These are phyloP conservation scores for Guyanaporus albipodus DNA, from an alignment of 768 basidiomycete species.

Conservation along the genomic window DNA sequence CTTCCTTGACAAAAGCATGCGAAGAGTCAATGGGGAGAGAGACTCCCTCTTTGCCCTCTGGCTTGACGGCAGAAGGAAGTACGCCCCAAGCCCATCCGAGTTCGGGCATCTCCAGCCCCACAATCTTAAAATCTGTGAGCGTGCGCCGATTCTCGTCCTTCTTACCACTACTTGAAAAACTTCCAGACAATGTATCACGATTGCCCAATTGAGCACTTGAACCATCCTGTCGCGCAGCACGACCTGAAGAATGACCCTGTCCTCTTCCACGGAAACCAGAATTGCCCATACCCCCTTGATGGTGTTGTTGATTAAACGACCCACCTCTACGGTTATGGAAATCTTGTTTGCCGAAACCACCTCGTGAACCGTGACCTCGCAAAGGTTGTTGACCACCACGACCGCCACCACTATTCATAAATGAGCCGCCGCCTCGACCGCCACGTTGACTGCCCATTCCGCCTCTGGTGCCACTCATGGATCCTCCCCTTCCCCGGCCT, in stretches of 20 bases:
- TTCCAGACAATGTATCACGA: constrained; percentile 47
- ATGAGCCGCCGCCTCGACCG: constrained; percentile 36
- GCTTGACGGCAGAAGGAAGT: constrained; percentile 38
- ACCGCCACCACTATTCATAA: constrained; percentile 35
- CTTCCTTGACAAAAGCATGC: constrained; percentile 31
- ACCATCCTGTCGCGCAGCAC: constrained; percentile 39
- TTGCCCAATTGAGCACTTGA: constrained; percentile 35
- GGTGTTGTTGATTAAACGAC: constrained; percentile 48
- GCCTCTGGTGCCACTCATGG: constrained; percentile 42
- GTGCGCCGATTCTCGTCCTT: constrained; percentile 88
- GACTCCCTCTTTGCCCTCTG: constrained; percentile 36
- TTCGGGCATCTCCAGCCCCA: constrained; percentile 81
- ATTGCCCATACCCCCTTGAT: constrained; percentile 37
- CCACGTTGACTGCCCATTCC: constrained; percentile 42
- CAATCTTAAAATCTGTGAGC: constrained; percentile 96
- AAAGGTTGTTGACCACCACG: constrained; percentile 48
- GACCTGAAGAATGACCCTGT: constrained; percentile 45
- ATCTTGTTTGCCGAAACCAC: constrained; percentile 62
- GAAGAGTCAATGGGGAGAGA: constrained; percentile 31
- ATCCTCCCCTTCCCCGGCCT: constrained; percentile 45
- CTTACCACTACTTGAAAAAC: constrained; percentile 57
- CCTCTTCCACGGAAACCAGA: constrained; percentile 57
- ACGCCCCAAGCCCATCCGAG: constrained; percentile 87
- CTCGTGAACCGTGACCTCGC: constrained; percentile 62
- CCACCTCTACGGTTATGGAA: constrained; percentile 63